Conservation (phyloP, 2,329 filamentous ascomycete species). For the Phaeoacremonium minimum region DNA sequence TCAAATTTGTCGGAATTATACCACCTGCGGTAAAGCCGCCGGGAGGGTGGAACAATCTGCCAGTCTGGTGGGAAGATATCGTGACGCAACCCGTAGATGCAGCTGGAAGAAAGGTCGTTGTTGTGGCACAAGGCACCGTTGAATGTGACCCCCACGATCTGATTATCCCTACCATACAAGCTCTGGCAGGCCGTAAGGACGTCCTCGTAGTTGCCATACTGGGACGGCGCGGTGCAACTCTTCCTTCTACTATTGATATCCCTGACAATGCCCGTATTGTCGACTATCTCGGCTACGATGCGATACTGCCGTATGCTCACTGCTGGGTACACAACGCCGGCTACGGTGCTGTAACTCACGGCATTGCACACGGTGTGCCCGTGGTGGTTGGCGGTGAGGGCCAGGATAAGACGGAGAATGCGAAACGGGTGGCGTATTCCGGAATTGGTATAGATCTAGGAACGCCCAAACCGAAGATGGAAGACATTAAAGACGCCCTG, state of each 20-base stretch:
- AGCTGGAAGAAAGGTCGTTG: constrained; percentile 20
- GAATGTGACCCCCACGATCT: constrained; percentile 30
- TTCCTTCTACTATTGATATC: constrained; percentile 12
- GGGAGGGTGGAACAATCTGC: constrained; percentile 13
- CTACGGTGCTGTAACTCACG: constrained; percentile 34
- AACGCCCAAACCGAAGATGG: constrained; percentile 17
- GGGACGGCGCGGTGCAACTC: constrained; percentile 22
- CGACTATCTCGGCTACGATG: constrained; percentile 32
- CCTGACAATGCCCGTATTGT: constrained; percentile 26
- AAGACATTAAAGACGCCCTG: constrained; percentile 21
- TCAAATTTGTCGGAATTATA: constrained; percentile 28
- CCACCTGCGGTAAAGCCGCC: constrained; percentile 11
- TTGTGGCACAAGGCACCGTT: constrained; percentile 34
- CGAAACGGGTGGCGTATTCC: constrained; percentile 23
- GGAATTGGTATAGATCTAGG: constrained; percentile 27
- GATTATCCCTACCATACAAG: constrained; percentile 30
- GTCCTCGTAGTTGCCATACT: constrained; percentile 29
- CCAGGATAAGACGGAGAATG: constrained; percentile 35
- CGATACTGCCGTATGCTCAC: constrained; percentile 27
- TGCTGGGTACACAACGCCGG: constrained; percentile 35
- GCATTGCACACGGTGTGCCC: constrained; percentile 31
- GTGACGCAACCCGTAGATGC: background rate
- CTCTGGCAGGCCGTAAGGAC: constrained; percentile 18
- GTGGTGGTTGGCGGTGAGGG: constrained; percentile 34
- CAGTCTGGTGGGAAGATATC: constrained; percentile 28